A percentile compares a stretch with the other conserved stretches of the same genome.
phyloP scores from a whole-genome alignment of 2,329 filamentous ascomycete species.

The Fusarium lateritium region DNA sequence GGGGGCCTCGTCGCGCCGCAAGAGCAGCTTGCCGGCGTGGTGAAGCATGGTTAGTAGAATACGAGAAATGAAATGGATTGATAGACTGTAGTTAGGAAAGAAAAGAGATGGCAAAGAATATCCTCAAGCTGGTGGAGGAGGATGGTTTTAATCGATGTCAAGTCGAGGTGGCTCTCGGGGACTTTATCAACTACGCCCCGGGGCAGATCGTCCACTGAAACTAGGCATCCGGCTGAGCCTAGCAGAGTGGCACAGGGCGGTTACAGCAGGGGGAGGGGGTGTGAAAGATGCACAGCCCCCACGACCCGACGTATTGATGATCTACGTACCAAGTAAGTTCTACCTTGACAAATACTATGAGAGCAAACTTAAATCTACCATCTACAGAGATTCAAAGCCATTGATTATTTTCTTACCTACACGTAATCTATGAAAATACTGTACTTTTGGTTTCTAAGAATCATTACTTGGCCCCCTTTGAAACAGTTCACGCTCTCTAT shows the following conservation, averaged over 20 bases:
- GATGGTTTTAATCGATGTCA: conserved; percentile 21
- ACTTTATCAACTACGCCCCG: conserved; percentile 24
- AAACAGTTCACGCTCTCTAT: neutral
- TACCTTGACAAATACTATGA: neutral
- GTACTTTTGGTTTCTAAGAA: neutral
- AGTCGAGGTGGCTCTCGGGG: conserved; percentile 16
- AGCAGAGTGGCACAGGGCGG: conserved; percentile 15
- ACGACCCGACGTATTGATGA: conserved; percentile 12
- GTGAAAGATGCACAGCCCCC: conserved; percentile 25
- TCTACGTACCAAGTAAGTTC: conserved; percentile 13
- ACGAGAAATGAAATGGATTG: neutral
- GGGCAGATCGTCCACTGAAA: conserved; percentile 30
- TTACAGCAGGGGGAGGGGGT: conserved; percentile 6
- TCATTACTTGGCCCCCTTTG: neutral
- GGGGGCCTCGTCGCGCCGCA: conserved; percentile 54
- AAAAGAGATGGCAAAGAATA: conserved; percentile 8
- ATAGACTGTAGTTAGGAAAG: neutral
- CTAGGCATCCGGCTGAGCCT: conserved; percentile 23
- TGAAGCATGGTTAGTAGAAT: conserved; percentile 34
- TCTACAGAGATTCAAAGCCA: neutral
- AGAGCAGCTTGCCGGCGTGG: conserved; percentile 33
- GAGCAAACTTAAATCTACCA: neutral
- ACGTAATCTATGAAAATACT: neutral
- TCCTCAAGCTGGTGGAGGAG: conserved; percentile 25
- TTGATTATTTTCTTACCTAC: no score